Evolutionary conservation across 2,329 filamentous ascomycete species (phyloP).

Genomic region (Fusarium sp.): DNA sequence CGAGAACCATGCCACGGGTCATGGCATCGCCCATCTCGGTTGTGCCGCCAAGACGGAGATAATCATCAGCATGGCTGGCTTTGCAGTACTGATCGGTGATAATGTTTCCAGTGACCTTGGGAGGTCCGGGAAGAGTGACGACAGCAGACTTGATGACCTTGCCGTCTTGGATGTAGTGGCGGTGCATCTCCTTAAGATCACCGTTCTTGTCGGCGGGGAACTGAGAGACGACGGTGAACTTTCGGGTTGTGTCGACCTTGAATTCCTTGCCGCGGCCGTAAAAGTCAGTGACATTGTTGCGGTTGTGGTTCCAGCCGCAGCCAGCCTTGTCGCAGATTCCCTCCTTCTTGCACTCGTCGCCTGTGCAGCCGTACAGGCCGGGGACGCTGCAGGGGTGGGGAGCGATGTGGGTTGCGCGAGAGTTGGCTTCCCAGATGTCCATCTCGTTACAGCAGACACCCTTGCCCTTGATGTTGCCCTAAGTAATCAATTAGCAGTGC

Average conservation of each 20-base stretch:
- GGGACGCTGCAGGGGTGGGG: slow-evolving; percentile 61
- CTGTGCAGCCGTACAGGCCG: slow-evolving; percentile 58
- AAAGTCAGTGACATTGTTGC: slow-evolving; percentile 44
- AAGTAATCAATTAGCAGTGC: background rate
- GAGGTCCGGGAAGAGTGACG: slow-evolving; percentile 38
- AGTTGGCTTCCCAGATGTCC: slow-evolving; percentile 67
- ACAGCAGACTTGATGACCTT: slow-evolving; percentile 39
- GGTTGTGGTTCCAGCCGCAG: slow-evolving; percentile 59
- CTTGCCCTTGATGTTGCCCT: slow-evolving; percentile 37
- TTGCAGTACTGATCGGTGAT: slow-evolving; percentile 53
- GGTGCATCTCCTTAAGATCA: slow-evolving; percentile 59
- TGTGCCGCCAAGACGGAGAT: slow-evolving; percentile 54
- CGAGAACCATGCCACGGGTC: slow-evolving; percentile 62
- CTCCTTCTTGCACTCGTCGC: slow-evolving; percentile 52
- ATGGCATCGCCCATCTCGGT: slow-evolving; percentile 59
- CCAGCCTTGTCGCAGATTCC: slow-evolving; percentile 59
- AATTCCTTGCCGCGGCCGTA: slow-evolving; percentile 49
- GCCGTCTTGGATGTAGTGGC: slow-evolving; percentile 57
- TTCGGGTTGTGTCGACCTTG: slow-evolving; percentile 52
- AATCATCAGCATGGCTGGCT: slow-evolving; percentile 47
- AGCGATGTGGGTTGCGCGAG: slow-evolving; percentile 56
- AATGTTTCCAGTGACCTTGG: slow-evolving; percentile 48
- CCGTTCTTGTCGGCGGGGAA: slow-evolving; percentile 53
- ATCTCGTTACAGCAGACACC: slow-evolving; percentile 65
- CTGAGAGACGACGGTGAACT: slow-evolving; percentile 62